These are phyloP conservation scores for Sporisorium sorghi DNA, from an alignment of 1,284 basidiomycete species.

Conservation along the genomic window DNA sequence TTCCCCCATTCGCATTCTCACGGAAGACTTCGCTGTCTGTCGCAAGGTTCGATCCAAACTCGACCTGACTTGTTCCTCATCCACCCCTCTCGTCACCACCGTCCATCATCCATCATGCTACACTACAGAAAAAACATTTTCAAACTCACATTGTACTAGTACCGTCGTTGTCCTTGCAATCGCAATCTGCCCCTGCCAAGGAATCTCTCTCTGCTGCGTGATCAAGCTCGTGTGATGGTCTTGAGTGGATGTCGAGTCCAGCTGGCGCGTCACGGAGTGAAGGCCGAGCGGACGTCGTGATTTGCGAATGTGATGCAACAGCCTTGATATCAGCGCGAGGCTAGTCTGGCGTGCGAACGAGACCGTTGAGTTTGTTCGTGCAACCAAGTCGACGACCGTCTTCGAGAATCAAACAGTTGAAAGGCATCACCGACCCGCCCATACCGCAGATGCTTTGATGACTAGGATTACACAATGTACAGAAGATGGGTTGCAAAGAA, in stretches of 20 bases:
- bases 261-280: not conserved
- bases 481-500: not conserved
- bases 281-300: too few species aligned
- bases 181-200: constrained; percentile 7
- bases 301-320: too few species aligned
- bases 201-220: not conserved
- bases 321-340: too few species aligned
- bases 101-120: constrained; percentile 27
- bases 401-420: not conserved
- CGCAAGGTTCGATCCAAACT: not conserved
- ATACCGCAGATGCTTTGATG: not conserved
- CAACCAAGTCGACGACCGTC: not conserved
- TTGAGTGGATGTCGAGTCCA: not conserved
- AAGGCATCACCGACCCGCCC: not conserved
- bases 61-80: not conserved
- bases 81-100: not conserved
- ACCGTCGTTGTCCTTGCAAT: constrained; percentile 20
- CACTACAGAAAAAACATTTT: constrained; percentile 29
- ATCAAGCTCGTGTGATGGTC: not conserved
- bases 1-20: not conserved
- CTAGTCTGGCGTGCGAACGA: too few species aligned
- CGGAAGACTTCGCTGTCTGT: constrained; percentile 19
- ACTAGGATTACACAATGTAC: constrained; percentile 28
- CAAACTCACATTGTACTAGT: constrained; percentile 42
- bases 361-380: too few species aligned